Evolutionary conservation across 495 filamentous ascomycete genomes (phyloP).

Genomic region (Talaromyces liani): DNA sequence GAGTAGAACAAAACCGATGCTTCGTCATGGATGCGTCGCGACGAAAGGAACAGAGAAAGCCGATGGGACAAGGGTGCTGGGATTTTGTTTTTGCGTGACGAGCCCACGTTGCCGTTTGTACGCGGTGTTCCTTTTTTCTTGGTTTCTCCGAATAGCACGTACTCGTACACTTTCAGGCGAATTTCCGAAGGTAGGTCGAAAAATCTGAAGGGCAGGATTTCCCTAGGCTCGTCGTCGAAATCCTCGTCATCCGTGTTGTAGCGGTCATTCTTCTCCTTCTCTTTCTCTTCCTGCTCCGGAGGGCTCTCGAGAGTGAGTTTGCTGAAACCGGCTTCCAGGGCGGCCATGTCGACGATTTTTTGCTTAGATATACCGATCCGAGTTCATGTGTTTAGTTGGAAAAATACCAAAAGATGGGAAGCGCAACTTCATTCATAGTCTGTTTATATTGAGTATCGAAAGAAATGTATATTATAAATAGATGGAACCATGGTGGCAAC

Average conservation of each 20-base stretch:
- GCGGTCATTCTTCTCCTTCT: conserved; percentile 14
- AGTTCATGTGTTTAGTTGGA: not conserved
- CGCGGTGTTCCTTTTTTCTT: conserved; percentile 16
- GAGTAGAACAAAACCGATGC: conserved; percentile 69
- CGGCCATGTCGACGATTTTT: not conserved
- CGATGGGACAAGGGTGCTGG: conserved; percentile 41
- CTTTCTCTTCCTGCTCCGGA: conserved; percentile 12
- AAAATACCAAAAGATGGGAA: not conserved
- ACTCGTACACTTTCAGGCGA: conserved; percentile 60
- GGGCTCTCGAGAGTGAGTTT: conserved; percentile 21
- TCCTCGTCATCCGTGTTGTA: conserved; percentile 9
- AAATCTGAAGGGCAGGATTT: conserved; percentile 53
- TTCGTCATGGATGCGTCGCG: conserved; percentile 59
- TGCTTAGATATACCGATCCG: not conserved
- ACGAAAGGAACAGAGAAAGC: conserved; percentile 55
- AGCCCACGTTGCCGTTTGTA: conserved; percentile 51
- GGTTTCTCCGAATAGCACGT: conserved; percentile 47
- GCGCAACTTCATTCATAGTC: conserved; percentile 3
- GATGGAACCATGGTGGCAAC: conserved; percentile 6
- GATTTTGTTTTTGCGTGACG: conserved; percentile 60
- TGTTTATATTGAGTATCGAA: not conserved
- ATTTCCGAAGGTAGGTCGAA: conserved; percentile 73
- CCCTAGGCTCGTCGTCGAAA: conserved; percentile 3
- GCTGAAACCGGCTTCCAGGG: conserved; percentile 12
- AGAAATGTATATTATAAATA: not conserved